A percentile compares a stretch with the other conserved stretches of the same genome.
Conservation (phyloP, 495 filamentous ascomycete species). For the Annulohypoxylon nitens region DNA sequence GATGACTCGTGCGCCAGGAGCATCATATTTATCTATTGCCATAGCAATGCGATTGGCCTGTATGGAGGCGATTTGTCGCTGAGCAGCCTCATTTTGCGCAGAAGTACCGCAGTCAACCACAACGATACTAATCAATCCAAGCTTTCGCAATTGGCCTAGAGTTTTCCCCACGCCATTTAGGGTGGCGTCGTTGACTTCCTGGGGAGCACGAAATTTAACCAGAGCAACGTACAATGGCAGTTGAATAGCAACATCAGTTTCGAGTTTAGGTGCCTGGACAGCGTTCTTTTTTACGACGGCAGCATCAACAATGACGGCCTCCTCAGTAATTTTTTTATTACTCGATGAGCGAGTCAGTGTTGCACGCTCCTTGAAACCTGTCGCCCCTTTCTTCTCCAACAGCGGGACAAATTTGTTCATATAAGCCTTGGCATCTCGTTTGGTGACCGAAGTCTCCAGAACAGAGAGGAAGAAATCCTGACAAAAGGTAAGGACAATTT, state of each 20-base stretch:
- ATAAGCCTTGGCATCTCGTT: conserved; percentile 90
- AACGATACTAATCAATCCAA: conserved; percentile 85
- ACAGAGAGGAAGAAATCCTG: conserved; percentile 88
- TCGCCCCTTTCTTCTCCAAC: conserved; percentile 57
- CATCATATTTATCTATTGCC: conserved; percentile 76
- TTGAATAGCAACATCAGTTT: conserved; percentile 50
- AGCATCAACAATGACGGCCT: conserved; percentile 18
- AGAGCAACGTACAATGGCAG: conserved; percentile 82
- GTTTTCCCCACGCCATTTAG: conserved; percentile 85
- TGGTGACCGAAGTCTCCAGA: conserved; percentile 85
- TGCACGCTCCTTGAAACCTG: conserved; percentile 52
- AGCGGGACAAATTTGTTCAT: conserved; percentile 78
- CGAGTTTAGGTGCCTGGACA: conserved; percentile 65
- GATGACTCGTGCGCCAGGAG: conserved; percentile 74
- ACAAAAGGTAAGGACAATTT: conserved; percentile 28
- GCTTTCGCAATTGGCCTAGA: conserved; percentile 79
- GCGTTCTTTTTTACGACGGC: conserved; percentile 31
- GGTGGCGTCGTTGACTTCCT: conserved; percentile 73
- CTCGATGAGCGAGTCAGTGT: conserved; percentile 45
- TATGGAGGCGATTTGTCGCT: conserved; percentile 56
- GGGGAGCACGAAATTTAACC: conserved; percentile 83
- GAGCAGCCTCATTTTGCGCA: conserved; percentile 47
- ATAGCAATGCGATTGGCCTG: conserved; percentile 81
- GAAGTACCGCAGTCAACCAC: conserved; percentile 76
- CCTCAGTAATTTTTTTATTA: conserved; percentile 2